A percentile compares a stretch with the other conserved stretches of the same genome.
These are phyloP conservation scores for Cryphonectria naterciae DNA, from an alignment of 2,329 filamentous ascomycete genomes.

Conservation along the genomic window DNA sequence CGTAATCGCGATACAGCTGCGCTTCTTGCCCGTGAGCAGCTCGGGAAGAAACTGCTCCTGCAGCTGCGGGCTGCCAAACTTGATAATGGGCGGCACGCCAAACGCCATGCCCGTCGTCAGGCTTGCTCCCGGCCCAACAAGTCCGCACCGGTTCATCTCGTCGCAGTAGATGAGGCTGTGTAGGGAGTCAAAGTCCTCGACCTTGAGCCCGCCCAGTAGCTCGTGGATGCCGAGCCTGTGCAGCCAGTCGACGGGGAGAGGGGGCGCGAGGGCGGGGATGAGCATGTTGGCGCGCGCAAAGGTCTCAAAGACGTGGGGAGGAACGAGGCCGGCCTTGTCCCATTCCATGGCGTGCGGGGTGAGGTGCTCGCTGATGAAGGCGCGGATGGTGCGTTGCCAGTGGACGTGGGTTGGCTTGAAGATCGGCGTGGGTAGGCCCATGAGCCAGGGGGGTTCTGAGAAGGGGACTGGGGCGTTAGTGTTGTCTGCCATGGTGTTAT, in stretches of 20 bases:
- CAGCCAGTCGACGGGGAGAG: slow-evolving; percentile 70
- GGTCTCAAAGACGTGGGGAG: slow-evolving; percentile 64
- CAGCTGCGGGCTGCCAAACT: slow-evolving; percentile 65
- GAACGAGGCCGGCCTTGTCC: slow-evolving; percentile 68
- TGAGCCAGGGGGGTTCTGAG: slow-evolving; percentile 73
- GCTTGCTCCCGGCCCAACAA: slow-evolving; percentile 65
- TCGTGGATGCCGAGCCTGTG: slow-evolving; percentile 68
- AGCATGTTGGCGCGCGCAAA: slow-evolving; percentile 72
- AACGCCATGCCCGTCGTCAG: slow-evolving; percentile 74
- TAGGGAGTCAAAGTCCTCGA: slow-evolving; percentile 76
- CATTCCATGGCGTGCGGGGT: slow-evolving; percentile 67
- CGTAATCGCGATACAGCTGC: slow-evolving; percentile 77
- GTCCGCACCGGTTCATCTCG: slow-evolving; percentile 69
- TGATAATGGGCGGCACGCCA: slow-evolving; percentile 71
- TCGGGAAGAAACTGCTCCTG: slow-evolving; percentile 71
- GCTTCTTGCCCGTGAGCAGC: slow-evolving; percentile 66
- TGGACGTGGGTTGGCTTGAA: slow-evolving; percentile 67
- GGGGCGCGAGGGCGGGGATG: slow-evolving; percentile 70
- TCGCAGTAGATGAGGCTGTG: slow-evolving; percentile 73
- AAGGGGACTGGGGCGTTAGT: slow-evolving; percentile 58
- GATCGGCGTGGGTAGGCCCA: slow-evolving; percentile 72
- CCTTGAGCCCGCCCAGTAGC: slow-evolving; percentile 66
- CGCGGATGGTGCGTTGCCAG: slow-evolving; percentile 71
- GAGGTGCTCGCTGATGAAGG: slow-evolving; percentile 67
- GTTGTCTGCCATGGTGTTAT: not conserved